Evolutionary conservation across 495 filamentous ascomycete genomes (phyloP).

Genomic region (Mytilinidion resinicola): DNA sequence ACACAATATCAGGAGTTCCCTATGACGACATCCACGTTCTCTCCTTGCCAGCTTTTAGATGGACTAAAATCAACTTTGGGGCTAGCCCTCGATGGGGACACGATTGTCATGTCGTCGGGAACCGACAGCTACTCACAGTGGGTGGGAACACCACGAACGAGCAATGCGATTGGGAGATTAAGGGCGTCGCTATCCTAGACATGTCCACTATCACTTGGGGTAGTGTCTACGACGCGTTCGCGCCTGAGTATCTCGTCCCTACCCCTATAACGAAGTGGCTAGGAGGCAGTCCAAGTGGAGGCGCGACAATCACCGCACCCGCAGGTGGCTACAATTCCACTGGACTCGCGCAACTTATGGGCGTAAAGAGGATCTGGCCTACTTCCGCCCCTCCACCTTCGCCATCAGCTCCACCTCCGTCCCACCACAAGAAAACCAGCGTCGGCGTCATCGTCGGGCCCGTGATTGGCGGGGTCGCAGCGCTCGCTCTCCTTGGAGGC

Average conservation of each 20-base stretch:
- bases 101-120: slow-evolving; percentile 34
- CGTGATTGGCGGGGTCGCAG: slow-evolving; percentile 40
- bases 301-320: neutral
- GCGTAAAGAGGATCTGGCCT: neutral
- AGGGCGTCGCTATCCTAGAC: slow-evolving; percentile 33
- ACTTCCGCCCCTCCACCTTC: neutral
- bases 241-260: slow-evolving; percentile 28
- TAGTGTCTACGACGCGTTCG: slow-evolving; percentile 26
- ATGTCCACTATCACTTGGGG: slow-evolving; percentile 33
- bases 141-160: slow-evolving; percentile 28
- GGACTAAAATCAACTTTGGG: slow-evolving; percentile 32
- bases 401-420: neutral
- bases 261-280: slow-evolving; percentile 28
- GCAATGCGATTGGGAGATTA: slow-evolving; percentile 36
- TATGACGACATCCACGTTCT: slow-evolving; percentile 39
- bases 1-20: slow-evolving; percentile 5
- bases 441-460: slow-evolving; percentile 46
- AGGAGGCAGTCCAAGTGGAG: slow-evolving; percentile 3
- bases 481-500: slow-evolving; percentile 35
- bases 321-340: neutral
- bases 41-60: slow-evolving; percentile 37
- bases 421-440: neutral
- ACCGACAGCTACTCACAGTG: slow-evolving; percentile 36
- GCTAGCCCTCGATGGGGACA: slow-evolving; percentile 29
- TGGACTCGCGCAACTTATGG: neutral